phyloP scores from a whole-genome alignment of 768 basidiomycete species.

The Cystoderma amianthinum region DNA sequence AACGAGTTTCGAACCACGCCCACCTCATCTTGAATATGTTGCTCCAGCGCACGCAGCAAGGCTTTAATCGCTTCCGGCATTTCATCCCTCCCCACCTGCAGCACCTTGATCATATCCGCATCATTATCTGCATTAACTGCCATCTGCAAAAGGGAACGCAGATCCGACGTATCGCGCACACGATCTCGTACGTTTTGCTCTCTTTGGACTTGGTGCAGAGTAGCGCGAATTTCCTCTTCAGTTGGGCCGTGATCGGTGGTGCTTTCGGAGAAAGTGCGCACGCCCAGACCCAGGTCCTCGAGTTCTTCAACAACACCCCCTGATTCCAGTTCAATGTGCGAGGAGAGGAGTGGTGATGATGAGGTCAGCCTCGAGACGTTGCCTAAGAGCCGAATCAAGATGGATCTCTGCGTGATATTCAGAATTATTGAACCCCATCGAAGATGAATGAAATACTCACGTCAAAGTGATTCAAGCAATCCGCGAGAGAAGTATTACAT shows the following conservation, averaged over 20 bases:
- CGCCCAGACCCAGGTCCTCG: neutral
- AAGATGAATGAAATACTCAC: neutral
- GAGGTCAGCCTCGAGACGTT: slow-evolving; percentile 18
- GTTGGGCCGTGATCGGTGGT: neutral
- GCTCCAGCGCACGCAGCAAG: slow-evolving; percentile 39
- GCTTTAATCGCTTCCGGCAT: slow-evolving; percentile 53
- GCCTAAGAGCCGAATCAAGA: slow-evolving; percentile 29
- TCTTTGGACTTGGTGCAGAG: slow-evolving; percentile 6
- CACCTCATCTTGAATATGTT: slow-evolving; percentile 2
- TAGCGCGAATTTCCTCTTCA: slow-evolving; percentile 9
- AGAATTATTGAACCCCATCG: too few species aligned
- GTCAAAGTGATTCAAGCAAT: slow-evolving; percentile 4
- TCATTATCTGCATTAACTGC: slow-evolving; percentile 31
- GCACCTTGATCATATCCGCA: slow-evolving; percentile 31
- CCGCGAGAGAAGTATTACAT: slow-evolving; percentile 12
- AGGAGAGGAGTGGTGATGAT: slow-evolving; percentile 20
- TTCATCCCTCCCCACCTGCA: slow-evolving; percentile 35
- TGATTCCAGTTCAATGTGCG: neutral
- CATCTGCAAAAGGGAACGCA: slow-evolving; percentile 21
- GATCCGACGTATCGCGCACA: slow-evolving; percentile 29
- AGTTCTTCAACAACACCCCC: neutral
- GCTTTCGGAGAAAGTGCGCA: neutral
- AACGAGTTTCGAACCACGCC: neutral
- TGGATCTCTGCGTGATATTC: slow-evolving; percentile 24
- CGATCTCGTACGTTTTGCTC: slow-evolving; percentile 33